Conservation (phyloP, 176 grass and related monocot species). For the Aegilops umbellulata region DNA sequence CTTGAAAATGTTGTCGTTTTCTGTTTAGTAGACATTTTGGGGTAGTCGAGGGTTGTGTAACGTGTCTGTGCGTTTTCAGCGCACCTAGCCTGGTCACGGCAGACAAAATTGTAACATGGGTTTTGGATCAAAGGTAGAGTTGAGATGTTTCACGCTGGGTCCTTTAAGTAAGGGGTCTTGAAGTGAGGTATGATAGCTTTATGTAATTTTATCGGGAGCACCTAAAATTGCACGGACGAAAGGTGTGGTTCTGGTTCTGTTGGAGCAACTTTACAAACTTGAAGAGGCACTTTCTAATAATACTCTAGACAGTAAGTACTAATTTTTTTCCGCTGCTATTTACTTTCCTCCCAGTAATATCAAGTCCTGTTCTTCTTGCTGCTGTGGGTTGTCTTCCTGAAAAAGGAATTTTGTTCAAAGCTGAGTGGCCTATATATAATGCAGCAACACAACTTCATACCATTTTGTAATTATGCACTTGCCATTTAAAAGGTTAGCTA, state of each 20-base stretch:
- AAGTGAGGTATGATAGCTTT: slow-evolving; percentile 9
- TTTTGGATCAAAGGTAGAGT: slow-evolving; percentile 15
- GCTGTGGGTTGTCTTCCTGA: not conserved
- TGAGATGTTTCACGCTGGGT: not conserved
- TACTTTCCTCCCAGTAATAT: slow-evolving; percentile 17
- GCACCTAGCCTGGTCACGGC: not conserved
- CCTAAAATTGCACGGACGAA: slow-evolving; percentile 26
- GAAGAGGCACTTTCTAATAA: slow-evolving; percentile 45
- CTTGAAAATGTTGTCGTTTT: slow-evolving; percentile 22
- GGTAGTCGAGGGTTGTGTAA: slow-evolving; percentile 36
- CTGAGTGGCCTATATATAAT: not conserved
- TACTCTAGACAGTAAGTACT: slow-evolving; percentile 45
- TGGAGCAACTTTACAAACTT: slow-evolving; percentile 37
- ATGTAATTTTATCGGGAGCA: slow-evolving; percentile 30
- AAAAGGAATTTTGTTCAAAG: not conserved
- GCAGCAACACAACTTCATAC: not conserved
- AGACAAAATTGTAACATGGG: not conserved
- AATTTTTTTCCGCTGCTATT: not conserved
- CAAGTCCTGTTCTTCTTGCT: not conserved
- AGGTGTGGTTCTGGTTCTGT: slow-evolving; percentile 34
- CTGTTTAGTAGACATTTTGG: not conserved
- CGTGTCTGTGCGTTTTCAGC: not conserved
- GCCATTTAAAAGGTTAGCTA: not conserved
- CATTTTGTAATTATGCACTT: not conserved
- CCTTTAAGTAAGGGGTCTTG: slow-evolving; percentile 15